Evolutionary conservation across 352 stramenopile genomes (phyloP).

Genomic region (Pythium coloratum): DNA sequence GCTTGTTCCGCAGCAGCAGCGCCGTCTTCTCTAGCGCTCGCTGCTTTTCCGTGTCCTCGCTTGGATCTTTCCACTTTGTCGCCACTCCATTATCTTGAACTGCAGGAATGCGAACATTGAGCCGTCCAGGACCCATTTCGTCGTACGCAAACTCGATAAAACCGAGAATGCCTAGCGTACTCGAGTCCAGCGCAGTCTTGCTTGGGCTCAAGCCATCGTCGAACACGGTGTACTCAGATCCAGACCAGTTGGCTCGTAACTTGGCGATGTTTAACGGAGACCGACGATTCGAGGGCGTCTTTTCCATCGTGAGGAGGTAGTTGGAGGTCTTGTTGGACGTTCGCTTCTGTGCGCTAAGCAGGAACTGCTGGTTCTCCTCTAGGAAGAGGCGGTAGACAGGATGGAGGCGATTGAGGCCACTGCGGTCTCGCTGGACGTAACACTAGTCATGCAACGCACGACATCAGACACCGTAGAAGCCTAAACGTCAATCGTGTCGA

Average conservation of each 20-base stretch:
- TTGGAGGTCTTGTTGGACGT: conserved; percentile 54
- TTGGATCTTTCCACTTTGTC: conserved; percentile 35
- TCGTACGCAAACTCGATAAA: conserved; percentile 69
- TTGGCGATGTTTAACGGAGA: conserved; percentile 52
- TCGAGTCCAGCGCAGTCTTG: conserved; percentile 46
- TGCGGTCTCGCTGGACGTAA: conserved; percentile 53
- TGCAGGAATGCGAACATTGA: conserved; percentile 44
- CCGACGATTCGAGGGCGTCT: conserved; percentile 34
- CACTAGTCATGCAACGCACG: conserved; percentile 30
- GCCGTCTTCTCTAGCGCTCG: conserved; percentile 34
- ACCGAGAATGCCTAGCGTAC: conserved; percentile 45
- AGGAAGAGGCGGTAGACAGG: conserved; percentile 61
- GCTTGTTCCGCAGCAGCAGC: conserved; percentile 91
- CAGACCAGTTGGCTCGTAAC: conserved; percentile 61
- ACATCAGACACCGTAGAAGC: background rate
- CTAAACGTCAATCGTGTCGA: background rate
- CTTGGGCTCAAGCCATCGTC: conserved; percentile 52
- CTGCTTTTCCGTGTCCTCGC: conserved; percentile 7
- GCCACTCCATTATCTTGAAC: conserved; percentile 33
- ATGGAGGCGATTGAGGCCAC: conserved; percentile 46
- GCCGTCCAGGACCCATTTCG: conserved; percentile 56
- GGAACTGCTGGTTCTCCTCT: conserved; percentile 50
- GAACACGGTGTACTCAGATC: conserved; percentile 62
- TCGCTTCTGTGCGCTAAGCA: conserved; percentile 56
- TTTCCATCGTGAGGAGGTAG: conserved; percentile 60